These are phyloP conservation scores for Linnemannia hyalina DNA, from an alignment of 192 early-diverging fungal genomes.

Conservation along the genomic window DNA sequence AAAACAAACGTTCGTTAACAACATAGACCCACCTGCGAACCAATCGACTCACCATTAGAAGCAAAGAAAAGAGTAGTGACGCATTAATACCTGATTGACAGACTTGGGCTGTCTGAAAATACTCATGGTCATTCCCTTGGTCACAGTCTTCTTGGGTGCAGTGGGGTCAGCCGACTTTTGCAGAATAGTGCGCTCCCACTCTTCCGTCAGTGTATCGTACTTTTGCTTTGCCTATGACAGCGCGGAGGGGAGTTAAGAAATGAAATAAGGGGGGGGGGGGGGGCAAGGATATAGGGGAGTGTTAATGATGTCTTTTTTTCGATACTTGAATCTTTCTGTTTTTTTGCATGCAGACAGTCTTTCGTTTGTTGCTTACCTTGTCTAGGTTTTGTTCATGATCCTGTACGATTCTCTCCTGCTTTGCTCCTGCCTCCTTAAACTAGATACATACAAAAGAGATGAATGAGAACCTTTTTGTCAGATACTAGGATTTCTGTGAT, in stretches of 20 bases:
- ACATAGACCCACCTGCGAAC: not conserved
- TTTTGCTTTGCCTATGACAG: constrained; percentile 72
- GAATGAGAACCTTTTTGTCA: not conserved
- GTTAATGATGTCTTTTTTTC: not conserved
- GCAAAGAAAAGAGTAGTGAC: not conserved
- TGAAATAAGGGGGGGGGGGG: not conserved
- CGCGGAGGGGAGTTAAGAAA: not conserved
- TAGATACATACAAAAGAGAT: constrained; percentile 29
- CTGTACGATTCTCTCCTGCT: constrained; percentile 79
- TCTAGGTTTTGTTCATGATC: constrained; percentile 87
- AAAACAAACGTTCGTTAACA: not conserved
- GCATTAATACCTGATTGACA: constrained; percentile 67
- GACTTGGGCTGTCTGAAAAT: constrained; percentile 69
- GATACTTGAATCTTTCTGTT: not conserved
- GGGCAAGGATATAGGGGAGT: not conserved
- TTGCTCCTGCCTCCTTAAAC: constrained; percentile 85
- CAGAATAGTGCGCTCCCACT: constrained; percentile 87
- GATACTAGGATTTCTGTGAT: no score
- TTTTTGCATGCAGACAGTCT: not conserved
- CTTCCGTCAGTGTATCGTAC: constrained; percentile 84
- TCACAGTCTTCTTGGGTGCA: constrained; percentile 58
- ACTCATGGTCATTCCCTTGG: constrained; percentile 62
- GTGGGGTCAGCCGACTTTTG: constrained; percentile 61
- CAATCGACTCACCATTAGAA: constrained; percentile 8
- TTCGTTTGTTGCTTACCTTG: constrained; percentile 68